Base-by-base conservation (phyloP, 805 yeast species). In the Pichia paraexigua region DNA sequence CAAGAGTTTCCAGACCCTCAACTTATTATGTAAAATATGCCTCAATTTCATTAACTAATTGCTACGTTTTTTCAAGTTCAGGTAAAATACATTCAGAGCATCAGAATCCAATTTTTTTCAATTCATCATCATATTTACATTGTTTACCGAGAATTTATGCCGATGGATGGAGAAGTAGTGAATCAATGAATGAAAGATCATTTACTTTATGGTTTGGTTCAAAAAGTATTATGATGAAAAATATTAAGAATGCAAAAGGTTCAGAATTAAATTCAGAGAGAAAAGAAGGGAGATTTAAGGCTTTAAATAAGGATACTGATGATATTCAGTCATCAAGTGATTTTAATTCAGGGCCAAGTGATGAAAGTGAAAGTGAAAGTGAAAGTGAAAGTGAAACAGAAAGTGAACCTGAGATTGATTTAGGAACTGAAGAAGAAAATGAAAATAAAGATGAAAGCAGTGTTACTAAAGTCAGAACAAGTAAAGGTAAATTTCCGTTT, bases 131-230 rank as follows among this genome's bases (percentile, higher is more conserved):
- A 0, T 87, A 84, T 0, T 74, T 72, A 5, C 74, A 76, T 46
- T 68, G 82, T 0, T 62, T 85, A 30, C 96, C 97, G 0, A 70
- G 95, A 37, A 71, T 85, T 0, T 90, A 86, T 61, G 68, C 76
- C 1, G 95, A 90, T 66, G 97, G 97, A 0, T 85, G 95, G 89
- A 77, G 74, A 56, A 84, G 95, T 2, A 72, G 80, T 10, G 98
- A 92, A 60, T 86, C 83, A 46, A 94, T 87, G 57, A 58, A 74
- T n/a, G 68, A 79, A 27, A 71, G 96, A 47, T 81, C 94, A 56
- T 90, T 92, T 60, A 87, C 94, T 0, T 58, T 92, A 2, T 90
- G 97, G 96, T 79, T 83, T 66, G 92, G 90, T 0, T 74, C 75
- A 8, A 85, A 83, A 57, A 68, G 83, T 51, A 66, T 73, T 3